Evolutionary conservation across 176 grass and related monocot species (phyloP), one percentile per base, ranked within the genome.

Genomic region (Zea luxurians): DNA sequence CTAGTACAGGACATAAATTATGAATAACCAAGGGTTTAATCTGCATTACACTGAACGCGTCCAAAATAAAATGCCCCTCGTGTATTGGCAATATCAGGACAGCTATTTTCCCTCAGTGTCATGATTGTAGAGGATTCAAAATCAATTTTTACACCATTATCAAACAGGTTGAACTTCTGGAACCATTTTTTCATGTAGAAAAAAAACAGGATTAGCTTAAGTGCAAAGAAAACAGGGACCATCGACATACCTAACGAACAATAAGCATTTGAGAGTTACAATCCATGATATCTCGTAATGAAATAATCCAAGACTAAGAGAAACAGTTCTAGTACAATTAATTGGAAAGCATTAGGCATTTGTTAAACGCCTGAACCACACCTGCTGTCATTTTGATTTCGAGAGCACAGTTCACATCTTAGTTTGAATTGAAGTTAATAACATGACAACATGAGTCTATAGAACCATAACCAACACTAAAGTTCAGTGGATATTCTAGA

Each of bases 321-420:
- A 82, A 82, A 86, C 6, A 76, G 64, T 38, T 71, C 50, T 38
- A 82, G 5, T 63, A 47, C 44, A 20, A 50, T 86, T 46, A 73
- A 78, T 57, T 50, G 36, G 13, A 44, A 66, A 60, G 4, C 74
- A 42, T 73, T 38, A 55, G 3, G 2, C 3, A 38, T 55, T 72
- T 64, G 34, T 41, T 71, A 42, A 72, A 58, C 0, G 54, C 53
- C 54, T 58, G 17, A 58, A 82, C 8, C 16, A 64, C 10, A 61
- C 15, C 15, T 11, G 13, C 6, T 75, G n/a, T 10, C 52, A 80
- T 50, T 37, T 15, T 68, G 7, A 60, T 52, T 2, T 74, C 61
- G 6, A 68, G 13, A 17, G 13, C 41, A 61, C 17, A 16, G 40
- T 84, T 46, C 10, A 52, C 41, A 44, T 2, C 60, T 16, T 13